Base-by-base conservation (phyloP, 495 filamentous ascomycete species). In the Aspergillus nanangensis region DNA sequence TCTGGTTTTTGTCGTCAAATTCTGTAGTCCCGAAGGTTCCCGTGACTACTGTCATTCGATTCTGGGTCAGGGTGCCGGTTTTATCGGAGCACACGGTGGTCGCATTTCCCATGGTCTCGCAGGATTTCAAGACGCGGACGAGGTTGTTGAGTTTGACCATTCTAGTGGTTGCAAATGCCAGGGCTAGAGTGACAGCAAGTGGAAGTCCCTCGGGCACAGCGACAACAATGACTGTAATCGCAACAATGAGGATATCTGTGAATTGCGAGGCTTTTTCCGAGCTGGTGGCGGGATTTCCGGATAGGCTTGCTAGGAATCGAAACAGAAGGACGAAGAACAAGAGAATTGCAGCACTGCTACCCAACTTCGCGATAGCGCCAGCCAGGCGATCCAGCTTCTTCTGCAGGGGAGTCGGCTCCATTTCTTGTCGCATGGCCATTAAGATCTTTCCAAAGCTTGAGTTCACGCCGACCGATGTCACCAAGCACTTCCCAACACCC, bases 41-140 rank as follows among this genome's bases (percentile, higher is more conserved):
- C n/a, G 84, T 78, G 35, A 88, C 84, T 5, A 77, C 76, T 1
- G 66, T 63, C 45, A 92, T 84, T 69, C 89, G 88, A 75, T 91
- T 91, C 77, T 88, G 89, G 58, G 88, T 91, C 51, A 92, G 27
- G 82, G 80, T 74, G 23, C 70, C 69, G 4, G 86, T 91, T 77
- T 94, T 94, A 73, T 94, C 88, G 43, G 88, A 92, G 80, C 88
- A 94, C 46, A 93, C 86, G 67, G 90, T 88, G 64, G 90, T 87
- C 39, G 90, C 88, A 78, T 84, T 85, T 58, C 88, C 88, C 48
- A 93, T 74, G 9, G 88, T 91, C 68, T 93, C 88, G 44, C 86
- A 79, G 0, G 78, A 82, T 57, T 80, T 78, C 36, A 86, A 55
- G 1, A 76, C 78, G 50, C 83, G 82, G 67, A 80, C 81, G 9